Evolutionary conservation across 1,284 basidiomycete species (phyloP), one percentile per base, ranked within the genome.

Genomic region (Rhodotorula mucilaginosa): DNA sequence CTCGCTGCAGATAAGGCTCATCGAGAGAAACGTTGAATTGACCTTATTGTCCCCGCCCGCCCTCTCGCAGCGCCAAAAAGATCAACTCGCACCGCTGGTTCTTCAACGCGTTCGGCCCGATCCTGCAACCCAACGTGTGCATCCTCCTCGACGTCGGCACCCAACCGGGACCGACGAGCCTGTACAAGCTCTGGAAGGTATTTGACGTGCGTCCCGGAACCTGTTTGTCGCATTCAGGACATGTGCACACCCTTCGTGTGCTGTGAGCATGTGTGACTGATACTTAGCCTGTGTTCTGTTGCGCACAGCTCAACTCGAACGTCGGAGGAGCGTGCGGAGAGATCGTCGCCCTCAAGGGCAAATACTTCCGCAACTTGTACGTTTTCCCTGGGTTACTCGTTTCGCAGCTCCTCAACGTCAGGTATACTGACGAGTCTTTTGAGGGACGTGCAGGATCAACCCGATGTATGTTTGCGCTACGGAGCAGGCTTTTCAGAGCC

Each of bases 81-180:
- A 63, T 73, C 64, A 71, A 73, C 61, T 69, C 67, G 46, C 80
- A 80, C 65, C 75, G 81, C 46, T 82, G 81, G 81, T 81, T 81
- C 68, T 81, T 83, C 79, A 82, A 83, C 71, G 82, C 82, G 1
- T 81, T 83, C 58, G 79, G 79, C 13, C 71, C 71, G 26, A 78
- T 81, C 61, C 72, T 83, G 19, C 77, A 81, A 59, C 91, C 90
- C 34, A 97, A 96, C 79, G 92, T 98, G 54, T 97, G 93, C 80
- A 88, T 98, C 15, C 85, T 99, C 31, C 87, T 98, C 58, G 95
- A 98, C 78, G 94, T 97, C 29, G 96, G 95, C 2, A 98, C 95
- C 0, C 89, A 90, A 85, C 95, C 95, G 0, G 92, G 91, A 4
- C 88, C 90, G 13, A 91, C 89, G 58, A 89, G 88, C 23, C 95